Evolutionary conservation across 768 basidiomycete genomes (phyloP).

Genomic region (Pleurotus giganteus): DNA sequence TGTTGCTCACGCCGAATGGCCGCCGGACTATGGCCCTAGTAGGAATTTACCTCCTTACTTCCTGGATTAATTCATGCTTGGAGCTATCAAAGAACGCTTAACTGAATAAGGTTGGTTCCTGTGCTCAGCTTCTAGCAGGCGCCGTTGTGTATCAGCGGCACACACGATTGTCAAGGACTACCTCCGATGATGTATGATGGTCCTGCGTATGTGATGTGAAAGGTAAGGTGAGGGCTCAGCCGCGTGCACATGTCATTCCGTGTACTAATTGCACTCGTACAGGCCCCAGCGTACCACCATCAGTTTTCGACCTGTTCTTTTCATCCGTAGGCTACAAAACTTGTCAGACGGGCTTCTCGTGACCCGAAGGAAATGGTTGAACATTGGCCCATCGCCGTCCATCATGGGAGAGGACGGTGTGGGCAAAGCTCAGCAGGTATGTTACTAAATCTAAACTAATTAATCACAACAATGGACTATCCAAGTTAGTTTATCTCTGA

Average conservation of each 20-base stretch:
- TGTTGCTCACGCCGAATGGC: neutral
- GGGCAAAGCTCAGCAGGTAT: neutral
- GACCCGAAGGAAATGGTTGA: neutral
- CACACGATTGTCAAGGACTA: slow-evolving; percentile 10
- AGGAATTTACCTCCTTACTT: slow-evolving; percentile 5
- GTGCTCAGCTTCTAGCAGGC: neutral
- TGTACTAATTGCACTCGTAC: neutral
- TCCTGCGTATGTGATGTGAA: too few relatives aligned
- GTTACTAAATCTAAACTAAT: neutral
- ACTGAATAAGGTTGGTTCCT: neutral
- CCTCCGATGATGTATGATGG: slow-evolving; percentile 2
- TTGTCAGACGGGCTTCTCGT: neutral
- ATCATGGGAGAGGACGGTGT: neutral
- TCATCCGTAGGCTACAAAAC: neutral
- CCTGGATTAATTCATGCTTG: slow-evolving; percentile 4
- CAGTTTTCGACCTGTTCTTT: neutral
- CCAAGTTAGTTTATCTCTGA: too few relatives aligned
- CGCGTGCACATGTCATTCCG: slow-evolving; percentile 2
- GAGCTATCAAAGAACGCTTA: neutral
- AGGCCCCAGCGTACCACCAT: neutral
- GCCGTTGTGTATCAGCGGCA: neutral
- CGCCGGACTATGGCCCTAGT: neutral
- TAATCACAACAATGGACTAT: too few relatives aligned
- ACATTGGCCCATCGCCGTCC: slow-evolving; percentile 3
- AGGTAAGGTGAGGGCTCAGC: too few relatives aligned